Conservation (phyloP, 140 eudicot genomes). For the Oenanthe javanica region DNA sequence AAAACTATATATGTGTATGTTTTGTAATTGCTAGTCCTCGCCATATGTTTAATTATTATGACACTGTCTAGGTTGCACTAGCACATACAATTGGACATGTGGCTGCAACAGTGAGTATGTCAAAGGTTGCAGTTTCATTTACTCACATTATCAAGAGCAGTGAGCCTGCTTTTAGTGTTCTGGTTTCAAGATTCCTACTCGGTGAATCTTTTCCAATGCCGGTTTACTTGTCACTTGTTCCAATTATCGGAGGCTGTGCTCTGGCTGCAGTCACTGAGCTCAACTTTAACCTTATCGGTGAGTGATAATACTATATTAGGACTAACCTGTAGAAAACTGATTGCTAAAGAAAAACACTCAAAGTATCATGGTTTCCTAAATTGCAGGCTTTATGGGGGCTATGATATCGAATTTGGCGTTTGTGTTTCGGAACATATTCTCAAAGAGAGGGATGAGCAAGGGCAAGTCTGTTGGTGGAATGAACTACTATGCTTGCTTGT, state of each 20-base stretch:
- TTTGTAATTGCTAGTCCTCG: neutral
- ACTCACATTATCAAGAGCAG: conserved; percentile 43
- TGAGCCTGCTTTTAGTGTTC: conserved; percentile 40
- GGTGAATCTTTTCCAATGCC: conserved; percentile 32
- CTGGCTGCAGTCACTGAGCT: conserved; percentile 40
- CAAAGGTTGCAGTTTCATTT: conserved; percentile 44
- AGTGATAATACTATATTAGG: neutral
- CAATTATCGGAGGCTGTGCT: conserved; percentile 45
- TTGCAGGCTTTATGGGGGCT: conserved; percentile 56
- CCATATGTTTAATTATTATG: neutral
- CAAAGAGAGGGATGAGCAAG: conserved; percentile 56
- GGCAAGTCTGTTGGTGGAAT: conserved; percentile 57
- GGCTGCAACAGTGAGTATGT: conserved; percentile 52
- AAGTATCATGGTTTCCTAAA: neutral
- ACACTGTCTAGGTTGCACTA: conserved; percentile 28
- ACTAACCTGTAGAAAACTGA: neutral
- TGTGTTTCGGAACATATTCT: conserved; percentile 56
- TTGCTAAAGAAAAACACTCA: neutral
- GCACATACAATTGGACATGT: conserved; percentile 61
- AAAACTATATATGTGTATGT: neutral
- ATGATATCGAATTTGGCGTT: conserved; percentile 64
- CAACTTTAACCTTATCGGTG: conserved; percentile 34
- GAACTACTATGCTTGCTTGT: conserved; percentile 48
- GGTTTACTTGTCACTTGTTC: conserved; percentile 33
- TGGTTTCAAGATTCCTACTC: conserved; percentile 34